These are phyloP conservation scores for Raffaelea ambrosiae DNA, from an alignment of 2,329 filamentous ascomycete genomes.

Conservation along the genomic window DNA sequence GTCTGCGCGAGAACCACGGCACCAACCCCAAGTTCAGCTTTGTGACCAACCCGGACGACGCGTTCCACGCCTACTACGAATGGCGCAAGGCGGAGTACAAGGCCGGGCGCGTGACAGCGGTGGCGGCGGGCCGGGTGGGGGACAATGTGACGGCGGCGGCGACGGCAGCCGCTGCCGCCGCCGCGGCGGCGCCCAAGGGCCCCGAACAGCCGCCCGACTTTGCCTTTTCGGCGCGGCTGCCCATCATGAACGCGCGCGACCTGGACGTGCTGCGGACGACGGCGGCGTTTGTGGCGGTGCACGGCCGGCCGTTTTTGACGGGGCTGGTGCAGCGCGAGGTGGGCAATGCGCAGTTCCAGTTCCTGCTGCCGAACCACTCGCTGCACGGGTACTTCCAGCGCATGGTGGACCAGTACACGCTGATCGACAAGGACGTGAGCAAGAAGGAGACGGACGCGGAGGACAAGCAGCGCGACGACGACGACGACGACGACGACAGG, in stretches of 20 bases:
- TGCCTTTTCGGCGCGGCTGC: slow-evolving; percentile 92
- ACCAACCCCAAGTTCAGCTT: slow-evolving; percentile 90
- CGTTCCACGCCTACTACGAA: slow-evolving; percentile 80
- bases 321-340: slow-evolving; percentile 80
- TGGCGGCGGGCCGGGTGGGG: slow-evolving; percentile 65
- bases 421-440: slow-evolving; percentile 42
- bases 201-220: slow-evolving; percentile 81
- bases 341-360: slow-evolving; percentile 91
- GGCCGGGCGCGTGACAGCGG: slow-evolving; percentile 69
- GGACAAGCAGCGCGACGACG: slow-evolving; percentile 32
- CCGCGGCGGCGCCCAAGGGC: slow-evolving; percentile 58
- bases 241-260: slow-evolving; percentile 92
- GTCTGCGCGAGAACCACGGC: slow-evolving; percentile 76
- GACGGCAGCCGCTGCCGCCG: slow-evolving; percentile 19
- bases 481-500: slow-evolving; percentile 71
- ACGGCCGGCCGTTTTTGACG: slow-evolving; percentile 87
- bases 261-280: slow-evolving; percentile 67
- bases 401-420: slow-evolving; percentile 87
- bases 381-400: slow-evolving; percentile 93
- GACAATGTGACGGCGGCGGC: slow-evolving; percentile 46
- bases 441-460: not conserved
- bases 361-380: slow-evolving; percentile 88
- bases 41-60: slow-evolving; percentile 68
- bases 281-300: slow-evolving; percentile 85
- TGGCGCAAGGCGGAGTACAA: slow-evolving; percentile 86